Evolutionary conservation across 768 basidiomycete genomes (phyloP).

Genomic region (Scleroderma citrinum): DNA sequence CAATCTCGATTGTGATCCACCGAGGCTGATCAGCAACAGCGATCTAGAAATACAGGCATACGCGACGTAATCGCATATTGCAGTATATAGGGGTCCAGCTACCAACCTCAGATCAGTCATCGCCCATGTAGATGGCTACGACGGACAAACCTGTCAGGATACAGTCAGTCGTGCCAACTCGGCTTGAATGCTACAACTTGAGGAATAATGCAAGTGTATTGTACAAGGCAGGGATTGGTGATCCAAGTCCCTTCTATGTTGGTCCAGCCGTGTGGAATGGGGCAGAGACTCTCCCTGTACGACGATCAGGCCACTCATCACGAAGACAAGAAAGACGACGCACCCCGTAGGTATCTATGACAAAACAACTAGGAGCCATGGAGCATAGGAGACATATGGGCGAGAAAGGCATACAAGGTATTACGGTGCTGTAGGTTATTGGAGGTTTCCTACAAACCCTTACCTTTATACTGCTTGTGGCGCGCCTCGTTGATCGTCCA

Average conservation of each 20-base stretch:
- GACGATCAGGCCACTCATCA: too few species aligned
- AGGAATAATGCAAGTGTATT: neutral
- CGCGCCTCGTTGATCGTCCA: neutral
- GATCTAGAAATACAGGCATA: conserved; percentile 2
- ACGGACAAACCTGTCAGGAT: neutral
- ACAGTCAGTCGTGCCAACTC: neutral
- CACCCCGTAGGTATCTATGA: neutral
- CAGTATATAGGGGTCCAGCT: conserved; percentile 1
- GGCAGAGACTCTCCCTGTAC: conserved; percentile 1
- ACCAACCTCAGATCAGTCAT: neutral
- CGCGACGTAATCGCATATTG: neutral
- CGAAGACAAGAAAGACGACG: neutral
- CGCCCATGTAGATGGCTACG: too few species aligned
- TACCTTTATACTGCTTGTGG: neutral
- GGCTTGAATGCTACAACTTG: neutral
- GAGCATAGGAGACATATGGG: neutral
- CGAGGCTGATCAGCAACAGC: neutral
- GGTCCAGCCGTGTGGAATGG: neutral
- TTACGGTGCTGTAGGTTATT: conserved; percentile 1
- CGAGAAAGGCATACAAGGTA: neutral
- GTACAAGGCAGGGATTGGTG: neutral
- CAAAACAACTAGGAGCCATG: neutral
- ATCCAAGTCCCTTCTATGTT: neutral
- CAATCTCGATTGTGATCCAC: neutral
- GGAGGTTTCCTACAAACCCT: neutral